Evolutionary conservation across 1,284 basidiomycete genomes (phyloP).

Genomic region (Ganoderma lucidum): DNA sequence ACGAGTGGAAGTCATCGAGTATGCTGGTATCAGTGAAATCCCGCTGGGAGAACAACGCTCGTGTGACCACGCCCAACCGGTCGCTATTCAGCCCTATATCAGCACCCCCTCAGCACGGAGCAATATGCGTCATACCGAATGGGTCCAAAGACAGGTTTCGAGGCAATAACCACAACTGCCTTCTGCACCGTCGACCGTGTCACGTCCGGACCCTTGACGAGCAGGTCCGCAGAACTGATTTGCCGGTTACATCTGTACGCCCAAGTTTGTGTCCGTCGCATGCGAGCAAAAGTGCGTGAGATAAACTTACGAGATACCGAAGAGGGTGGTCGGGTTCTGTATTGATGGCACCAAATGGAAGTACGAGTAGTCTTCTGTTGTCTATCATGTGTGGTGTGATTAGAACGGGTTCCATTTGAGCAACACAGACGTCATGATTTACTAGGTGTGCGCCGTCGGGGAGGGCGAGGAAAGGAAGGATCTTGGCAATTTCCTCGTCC

Average conservation of each 20-base stretch:
- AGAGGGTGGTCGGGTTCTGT: slow-evolving; percentile 81
- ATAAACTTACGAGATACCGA: slow-evolving; percentile 88
- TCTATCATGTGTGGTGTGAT: slow-evolving; percentile 52
- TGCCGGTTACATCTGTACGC: slow-evolving; percentile 89
- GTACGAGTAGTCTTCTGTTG: slow-evolving; percentile 95
- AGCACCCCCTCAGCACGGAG: neutral
- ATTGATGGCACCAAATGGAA: slow-evolving; percentile 86
- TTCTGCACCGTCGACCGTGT: slow-evolving; percentile 98
- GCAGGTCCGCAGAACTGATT: slow-evolving; percentile 84
- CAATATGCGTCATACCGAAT: slow-evolving; percentile 61
- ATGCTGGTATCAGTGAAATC: slow-evolving; percentile 89
- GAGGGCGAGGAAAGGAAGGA: slow-evolving; percentile 96
- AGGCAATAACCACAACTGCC: slow-evolving; percentile 94
- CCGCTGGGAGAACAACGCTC: slow-evolving; percentile 88
- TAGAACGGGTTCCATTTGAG: neutral
- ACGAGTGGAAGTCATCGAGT: slow-evolving; percentile 82
- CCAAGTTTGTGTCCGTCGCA: slow-evolving; percentile 15
- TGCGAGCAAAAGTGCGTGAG: neutral
- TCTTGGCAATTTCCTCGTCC: slow-evolving; percentile 82
- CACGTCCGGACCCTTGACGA: slow-evolving; percentile 86
- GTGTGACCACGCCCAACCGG: slow-evolving; percentile 95
- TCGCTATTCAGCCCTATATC: slow-evolving; percentile 58
- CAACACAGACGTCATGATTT: slow-evolving; percentile 26
- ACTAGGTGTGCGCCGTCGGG: slow-evolving; percentile 97
- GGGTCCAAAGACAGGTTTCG: slow-evolving; percentile 89